phyloP scores from a whole-genome alignment of 139 green algal genomes.

The Micractinium conductrix region DNA sequence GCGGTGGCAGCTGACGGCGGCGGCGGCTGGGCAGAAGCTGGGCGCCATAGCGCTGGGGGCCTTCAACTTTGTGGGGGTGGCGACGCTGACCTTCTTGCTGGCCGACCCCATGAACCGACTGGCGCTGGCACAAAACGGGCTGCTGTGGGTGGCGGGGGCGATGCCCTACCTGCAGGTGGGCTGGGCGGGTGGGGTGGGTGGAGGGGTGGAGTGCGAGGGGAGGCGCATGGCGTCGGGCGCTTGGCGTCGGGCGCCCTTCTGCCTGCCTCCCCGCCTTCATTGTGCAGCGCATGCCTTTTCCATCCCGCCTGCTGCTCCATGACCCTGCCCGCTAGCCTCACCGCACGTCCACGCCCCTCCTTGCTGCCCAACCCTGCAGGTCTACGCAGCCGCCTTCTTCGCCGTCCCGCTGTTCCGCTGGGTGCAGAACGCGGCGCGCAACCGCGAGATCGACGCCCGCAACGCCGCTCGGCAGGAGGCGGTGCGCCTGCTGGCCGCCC shows the following conservation, averaged over 20 bases:
- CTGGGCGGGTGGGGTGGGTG: neutral
- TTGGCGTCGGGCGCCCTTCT: neutral
- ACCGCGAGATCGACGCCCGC: constrained; percentile 74
- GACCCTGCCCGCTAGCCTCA: neutral
- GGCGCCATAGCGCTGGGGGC: constrained; percentile 69
- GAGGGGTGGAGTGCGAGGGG: neutral
- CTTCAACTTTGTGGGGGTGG: constrained; percentile 91
- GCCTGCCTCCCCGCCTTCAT: neutral
- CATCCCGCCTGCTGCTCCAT: neutral
- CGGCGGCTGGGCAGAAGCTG: constrained; percentile 59
- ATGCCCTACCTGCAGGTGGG: constrained; percentile 65
- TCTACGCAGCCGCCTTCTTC: constrained; percentile 93
- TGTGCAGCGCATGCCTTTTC: neutral
- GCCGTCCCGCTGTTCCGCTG: constrained; percentile 78
- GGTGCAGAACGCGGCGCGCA: constrained; percentile 57
- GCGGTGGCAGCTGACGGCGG: constrained; percentile 52
- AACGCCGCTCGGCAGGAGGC: constrained; percentile 71
- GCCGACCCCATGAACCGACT: constrained; percentile 46
- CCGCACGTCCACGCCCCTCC: neutral
- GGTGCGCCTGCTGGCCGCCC: constrained; percentile 17
- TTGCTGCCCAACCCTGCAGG: constrained; percentile 41
- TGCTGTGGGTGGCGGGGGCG: constrained; percentile 49
- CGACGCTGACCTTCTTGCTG: constrained; percentile 63
- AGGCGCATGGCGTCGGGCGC: no score
- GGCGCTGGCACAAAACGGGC: constrained; percentile 47